phyloP scores from a whole-genome alignment of 2,329 filamentous ascomycete genomes.

The Aspergillus pseudoglaucus region DNA sequence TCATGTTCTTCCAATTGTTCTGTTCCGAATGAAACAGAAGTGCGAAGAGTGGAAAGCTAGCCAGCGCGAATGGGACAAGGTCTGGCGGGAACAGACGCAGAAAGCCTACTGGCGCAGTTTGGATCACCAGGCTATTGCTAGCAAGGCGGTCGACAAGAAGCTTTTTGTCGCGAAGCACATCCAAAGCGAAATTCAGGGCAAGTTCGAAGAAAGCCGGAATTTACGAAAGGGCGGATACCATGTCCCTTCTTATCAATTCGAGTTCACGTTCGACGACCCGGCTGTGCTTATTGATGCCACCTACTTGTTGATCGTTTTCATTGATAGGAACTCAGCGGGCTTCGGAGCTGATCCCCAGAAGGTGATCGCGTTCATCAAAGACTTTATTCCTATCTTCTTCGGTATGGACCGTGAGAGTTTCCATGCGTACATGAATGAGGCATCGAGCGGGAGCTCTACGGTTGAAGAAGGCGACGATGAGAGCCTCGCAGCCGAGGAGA shows the following conservation, averaged over 20 bases:
- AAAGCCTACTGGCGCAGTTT: conserved; percentile 93
- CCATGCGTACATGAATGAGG: conserved; percentile 59
- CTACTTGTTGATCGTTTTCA: conserved; percentile 42
- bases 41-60: conserved; percentile 97
- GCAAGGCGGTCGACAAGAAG: conserved; percentile 84
- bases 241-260: conserved; percentile 64
- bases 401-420: conserved; percentile 66
- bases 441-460: conserved; percentile 64
- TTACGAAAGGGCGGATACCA: conserved; percentile 56
- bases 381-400: conserved; percentile 70
- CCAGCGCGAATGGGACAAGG: conserved; percentile 96
- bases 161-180: conserved; percentile 85
- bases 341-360: conserved; percentile 61
- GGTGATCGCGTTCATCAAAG: conserved; percentile 68
- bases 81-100: conserved; percentile 94
- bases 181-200: conserved; percentile 83
- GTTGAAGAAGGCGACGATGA: conserved; percentile 75
- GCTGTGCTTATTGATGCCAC: conserved; percentile 54
- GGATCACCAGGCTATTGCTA: conserved; percentile 90
- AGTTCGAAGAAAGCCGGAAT: conserved; percentile 82
- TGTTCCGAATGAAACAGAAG: conserved; percentile 88
- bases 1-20: conserved; percentile 78
- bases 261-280: conserved; percentile 66
- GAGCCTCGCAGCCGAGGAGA: conserved; percentile 59
- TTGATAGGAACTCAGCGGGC: conserved; percentile 44